Base-by-base conservation (phyloP, 306 rosid species). In the Castanea mollissima region DNA sequence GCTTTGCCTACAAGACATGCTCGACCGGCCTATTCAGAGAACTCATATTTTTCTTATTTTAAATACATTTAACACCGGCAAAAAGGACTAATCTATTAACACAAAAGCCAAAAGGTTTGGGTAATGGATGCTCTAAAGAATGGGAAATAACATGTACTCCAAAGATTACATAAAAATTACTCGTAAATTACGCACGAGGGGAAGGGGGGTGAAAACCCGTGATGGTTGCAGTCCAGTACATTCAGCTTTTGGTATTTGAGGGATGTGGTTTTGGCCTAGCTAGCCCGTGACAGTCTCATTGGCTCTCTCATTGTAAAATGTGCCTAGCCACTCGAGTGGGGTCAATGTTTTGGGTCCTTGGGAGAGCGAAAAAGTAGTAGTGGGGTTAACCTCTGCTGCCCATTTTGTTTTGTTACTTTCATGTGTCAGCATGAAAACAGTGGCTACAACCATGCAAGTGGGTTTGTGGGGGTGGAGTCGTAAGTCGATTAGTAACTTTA, bases 331-430 rank as follows among this genome's bases (percentile, higher is more conserved):
- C 72, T 52, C 70, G 54, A 75, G 29, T 25, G 80, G 44, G 85
- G 27, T 76, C 54, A 12, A 49, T 49, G 54, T 49, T 49, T 41
- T 41, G 3, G 16, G 54, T 15, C 54, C 54, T 46, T 46, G 54
- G 54, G 54, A 49, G 54, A 2, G 54, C 15, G 1, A 49, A 13
- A 13, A 14, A 49, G 54, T 7, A 8, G 46, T 8, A 41, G 54
- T 49, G 54, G 54, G 54, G 54, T 49, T 49, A 49, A 74, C 82
- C 83, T 88, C 7, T 41, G 46, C 11, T 85, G 74, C 81, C 80
- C 21, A 69, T 80, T 65, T 74, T 78, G 93, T 85, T 82, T 88
- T 38, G 90, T 88, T 87, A 82, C 90, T 91, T 89, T 91, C 90
- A 80, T 86, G 89, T 84, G 89, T 84, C 89, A 88, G 76, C 77